A percentile compares a stretch with the other conserved stretches of the same genome.
phyloP scores from a whole-genome alignment of 208 protist genomes.

The Wallacemonas sp. region DNA sequence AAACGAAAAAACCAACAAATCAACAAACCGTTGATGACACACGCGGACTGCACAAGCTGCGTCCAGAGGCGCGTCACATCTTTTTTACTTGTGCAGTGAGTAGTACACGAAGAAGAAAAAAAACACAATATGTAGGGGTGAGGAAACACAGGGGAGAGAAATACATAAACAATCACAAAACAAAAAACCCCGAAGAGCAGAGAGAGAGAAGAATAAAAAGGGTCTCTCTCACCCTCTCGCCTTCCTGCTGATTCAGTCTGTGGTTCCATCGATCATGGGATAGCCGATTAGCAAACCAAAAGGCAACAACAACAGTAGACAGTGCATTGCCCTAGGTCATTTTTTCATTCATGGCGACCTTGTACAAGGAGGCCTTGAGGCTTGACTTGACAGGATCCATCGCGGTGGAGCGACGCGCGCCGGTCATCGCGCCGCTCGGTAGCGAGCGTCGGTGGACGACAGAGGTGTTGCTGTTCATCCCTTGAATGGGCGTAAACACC shows the following conservation, averaged over 20 bases:
- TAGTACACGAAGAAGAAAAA: no score
- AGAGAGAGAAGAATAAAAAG: not conserved
- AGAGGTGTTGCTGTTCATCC: not conserved
- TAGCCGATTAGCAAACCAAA: no score
- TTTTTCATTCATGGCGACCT: conserved; percentile 20
- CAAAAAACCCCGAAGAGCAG: not conserved
- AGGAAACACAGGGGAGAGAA: conserved; percentile 4
- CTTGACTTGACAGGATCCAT: conserved; percentile 38
- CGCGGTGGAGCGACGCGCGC: conserved; percentile 22
- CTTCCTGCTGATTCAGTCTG: no score
- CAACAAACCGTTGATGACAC: no score
- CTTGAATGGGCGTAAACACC: not conserved
- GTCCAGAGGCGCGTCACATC: no score
- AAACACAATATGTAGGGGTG: not conserved
- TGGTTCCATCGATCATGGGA: no score
- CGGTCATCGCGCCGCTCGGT: not conserved
- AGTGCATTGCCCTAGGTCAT: no score
- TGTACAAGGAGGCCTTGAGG: conserved; percentile 19
- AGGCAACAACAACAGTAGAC: no score
- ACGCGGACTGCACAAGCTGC: no score
- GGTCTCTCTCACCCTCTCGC: no score
- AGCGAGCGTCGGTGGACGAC: not conserved
- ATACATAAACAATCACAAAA: conserved; percentile 17
- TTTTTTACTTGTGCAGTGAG: no score
- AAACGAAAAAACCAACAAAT: no score